Percentiles rank a stretch among this genome's conserved stretches.
These are phyloP conservation scores for Agaricus subrufescens DNA, from an alignment of 768 basidiomycete genomes.

Conservation along the genomic window DNA sequence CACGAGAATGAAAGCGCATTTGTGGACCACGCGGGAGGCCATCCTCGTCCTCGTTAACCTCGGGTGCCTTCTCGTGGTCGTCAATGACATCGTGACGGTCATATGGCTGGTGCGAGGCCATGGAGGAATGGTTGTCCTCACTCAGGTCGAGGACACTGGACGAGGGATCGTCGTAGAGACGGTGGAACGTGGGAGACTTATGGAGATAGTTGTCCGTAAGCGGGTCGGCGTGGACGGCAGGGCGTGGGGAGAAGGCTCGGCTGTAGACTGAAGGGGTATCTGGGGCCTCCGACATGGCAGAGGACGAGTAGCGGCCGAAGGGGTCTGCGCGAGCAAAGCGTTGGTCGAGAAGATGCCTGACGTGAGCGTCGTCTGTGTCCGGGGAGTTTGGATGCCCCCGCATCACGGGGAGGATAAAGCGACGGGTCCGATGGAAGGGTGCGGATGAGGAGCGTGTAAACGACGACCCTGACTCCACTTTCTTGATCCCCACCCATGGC, in stretches of 20 bases:
- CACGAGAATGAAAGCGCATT: constrained; percentile 76
- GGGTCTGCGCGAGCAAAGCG: constrained; percentile 45
- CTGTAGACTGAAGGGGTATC: constrained; percentile 73
- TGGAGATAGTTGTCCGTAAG: constrained; percentile 19
- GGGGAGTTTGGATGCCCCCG: constrained; percentile 32
- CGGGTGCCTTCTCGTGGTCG: constrained; percentile 15
- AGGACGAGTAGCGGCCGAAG: constrained; percentile 39
- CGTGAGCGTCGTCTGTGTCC: constrained; percentile 41
- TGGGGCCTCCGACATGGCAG: constrained; percentile 49
- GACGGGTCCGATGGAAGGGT: neutral
- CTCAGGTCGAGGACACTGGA: constrained; percentile 55
- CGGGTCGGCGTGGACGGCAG: constrained; percentile 24
- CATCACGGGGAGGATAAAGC: constrained; percentile 24
- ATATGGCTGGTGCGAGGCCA: constrained; percentile 21
- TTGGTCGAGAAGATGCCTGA: constrained; percentile 49
- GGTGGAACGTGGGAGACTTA: constrained; percentile 19
- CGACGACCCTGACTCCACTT: neutral
- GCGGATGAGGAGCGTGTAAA: neutral
- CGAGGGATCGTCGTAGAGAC: constrained; percentile 38
- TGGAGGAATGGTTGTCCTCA: constrained; percentile 41
- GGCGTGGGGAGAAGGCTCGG: constrained; percentile 48
- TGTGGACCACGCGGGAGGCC: constrained; percentile 63
- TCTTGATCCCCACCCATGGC: constrained; percentile 3
- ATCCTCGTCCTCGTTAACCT: constrained; percentile 37
- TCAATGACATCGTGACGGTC: constrained; percentile 23